These are phyloP conservation scores for Tylopilus sp. DNA, from an alignment of 768 basidiomycete genomes.

Conservation along the genomic window DNA sequence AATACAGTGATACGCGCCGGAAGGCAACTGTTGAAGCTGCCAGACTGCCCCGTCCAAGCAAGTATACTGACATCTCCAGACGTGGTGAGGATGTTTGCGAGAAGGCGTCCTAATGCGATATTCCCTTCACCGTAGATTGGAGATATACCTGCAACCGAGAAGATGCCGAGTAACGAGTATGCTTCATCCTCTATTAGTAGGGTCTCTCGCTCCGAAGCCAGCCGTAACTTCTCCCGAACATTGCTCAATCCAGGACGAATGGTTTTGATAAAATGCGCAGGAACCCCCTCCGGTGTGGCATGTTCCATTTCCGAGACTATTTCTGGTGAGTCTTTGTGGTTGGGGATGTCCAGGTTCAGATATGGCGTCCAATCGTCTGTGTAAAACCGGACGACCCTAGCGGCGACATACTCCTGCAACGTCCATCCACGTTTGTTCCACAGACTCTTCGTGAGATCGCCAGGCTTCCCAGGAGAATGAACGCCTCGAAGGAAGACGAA, in stretches of 20 bases:
- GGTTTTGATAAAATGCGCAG: too few species aligned
- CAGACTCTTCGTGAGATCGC: not conserved
- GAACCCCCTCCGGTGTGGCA: not conserved
- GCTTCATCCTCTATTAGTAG: not conserved
- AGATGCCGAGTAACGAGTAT: too few species aligned
- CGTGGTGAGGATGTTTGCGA: not conserved
- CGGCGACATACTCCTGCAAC: too few species aligned
- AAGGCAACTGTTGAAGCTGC: too few species aligned
- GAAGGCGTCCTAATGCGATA: not conserved
- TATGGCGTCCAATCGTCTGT: too few species aligned
- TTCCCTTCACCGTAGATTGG: not conserved
- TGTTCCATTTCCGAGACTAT: not conserved
- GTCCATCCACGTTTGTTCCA: too few species aligned
- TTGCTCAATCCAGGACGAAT: not conserved
- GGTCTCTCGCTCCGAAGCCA: not conserved
- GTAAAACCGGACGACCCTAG: too few species aligned
- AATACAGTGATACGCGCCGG: too few species aligned
- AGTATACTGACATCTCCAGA: not conserved
- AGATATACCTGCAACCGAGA: too few species aligned
- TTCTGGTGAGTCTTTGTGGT: too few species aligned
- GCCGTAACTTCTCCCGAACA: too few species aligned
- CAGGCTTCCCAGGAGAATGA: not conserved
- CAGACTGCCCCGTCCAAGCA: not conserved
- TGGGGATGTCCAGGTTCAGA: not conserved
- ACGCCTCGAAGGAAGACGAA: too few species aligned